A percentile compares a stretch with the other conserved stretches of the same genome.
These are phyloP conservation scores for Magnolia officinalis DNA, from an alignment of 164 flowering plant genomes.

Conservation along the genomic window DNA sequence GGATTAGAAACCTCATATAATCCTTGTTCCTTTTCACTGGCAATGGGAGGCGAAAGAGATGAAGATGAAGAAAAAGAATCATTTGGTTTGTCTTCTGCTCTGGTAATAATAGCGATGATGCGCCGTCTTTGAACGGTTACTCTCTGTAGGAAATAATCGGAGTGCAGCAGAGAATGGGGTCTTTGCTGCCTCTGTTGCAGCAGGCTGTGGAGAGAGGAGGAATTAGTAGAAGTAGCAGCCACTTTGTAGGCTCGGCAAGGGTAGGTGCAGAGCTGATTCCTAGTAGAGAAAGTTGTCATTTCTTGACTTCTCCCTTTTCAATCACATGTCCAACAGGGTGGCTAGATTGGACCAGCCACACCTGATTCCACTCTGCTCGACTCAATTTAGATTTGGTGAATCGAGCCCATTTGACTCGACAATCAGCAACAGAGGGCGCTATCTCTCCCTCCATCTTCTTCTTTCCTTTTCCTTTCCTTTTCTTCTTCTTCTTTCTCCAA, in stretches of 20 bases:
- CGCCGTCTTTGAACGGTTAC: slow-evolving; percentile 5
- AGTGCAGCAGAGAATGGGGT: not conserved
- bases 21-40: slow-evolving; percentile 10
- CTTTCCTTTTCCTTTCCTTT: too few species aligned
- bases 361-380: too few species aligned
- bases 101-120: slow-evolving; percentile 33
- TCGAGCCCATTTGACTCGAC: too few species aligned
- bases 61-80: slow-evolving; percentile 9
- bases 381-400: too few species aligned
- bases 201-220: not conserved
- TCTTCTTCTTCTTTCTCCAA: too few species aligned
- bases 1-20: not conserved
- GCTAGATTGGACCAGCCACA: too few species aligned
- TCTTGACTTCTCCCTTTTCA: not conserved
- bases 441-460: too few species aligned
- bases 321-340: too few species aligned
- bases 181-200: not conserved
- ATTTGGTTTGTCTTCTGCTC: slow-evolving; percentile 64
- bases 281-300: not conserved
- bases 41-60: slow-evolving; percentile 16
- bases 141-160: not conserved
- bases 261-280: not conserved
- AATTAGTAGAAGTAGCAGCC: not conserved
- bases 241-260: not conserved
- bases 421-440: too few species aligned